phyloP scores from a whole-genome alignment of 2,329 filamentous ascomycete species.

The Cadophora gregata region DNA sequence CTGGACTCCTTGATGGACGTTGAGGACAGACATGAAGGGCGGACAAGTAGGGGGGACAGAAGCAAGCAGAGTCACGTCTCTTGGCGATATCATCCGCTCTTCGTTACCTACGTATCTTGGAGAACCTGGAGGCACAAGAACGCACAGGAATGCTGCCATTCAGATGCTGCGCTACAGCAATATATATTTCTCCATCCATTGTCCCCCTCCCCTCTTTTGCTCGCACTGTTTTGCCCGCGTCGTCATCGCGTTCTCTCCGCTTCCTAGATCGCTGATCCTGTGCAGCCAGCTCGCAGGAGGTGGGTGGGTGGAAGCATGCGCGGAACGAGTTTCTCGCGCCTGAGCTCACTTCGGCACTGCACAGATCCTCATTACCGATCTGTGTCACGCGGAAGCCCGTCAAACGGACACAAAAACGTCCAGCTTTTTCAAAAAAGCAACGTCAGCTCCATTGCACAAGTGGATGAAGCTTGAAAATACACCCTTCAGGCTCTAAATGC shows the following conservation, averaged over 20 bases:
- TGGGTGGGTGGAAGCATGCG: conserved; percentile 9
- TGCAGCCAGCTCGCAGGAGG: conserved; percentile 11
- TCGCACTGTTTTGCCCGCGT: background rate
- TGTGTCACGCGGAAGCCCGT: conserved; percentile 15
- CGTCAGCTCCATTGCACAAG: background rate
- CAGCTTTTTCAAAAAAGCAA: background rate
- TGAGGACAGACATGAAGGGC: no score
- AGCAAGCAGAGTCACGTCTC: no score
- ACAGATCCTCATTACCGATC: background rate
- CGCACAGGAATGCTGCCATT: no score
- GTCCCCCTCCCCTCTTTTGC: background rate
- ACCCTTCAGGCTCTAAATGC: background rate
- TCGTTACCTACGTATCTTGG: no score
- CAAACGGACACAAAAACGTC: conserved; percentile 4
- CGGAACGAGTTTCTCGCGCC: conserved; percentile 7
- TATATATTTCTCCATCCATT: background rate
- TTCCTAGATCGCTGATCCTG: conserved; percentile 13
- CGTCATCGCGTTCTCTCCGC: background rate
- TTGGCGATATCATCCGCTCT: no score
- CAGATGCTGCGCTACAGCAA: background rate
- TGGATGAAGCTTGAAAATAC: background rate
- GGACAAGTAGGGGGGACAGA: no score
- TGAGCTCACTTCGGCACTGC: conserved; percentile 7
- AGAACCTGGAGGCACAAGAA: no score
- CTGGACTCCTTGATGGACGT: no score